These are phyloP conservation scores for Microascus cirrosus DNA, from an alignment of 2,329 filamentous ascomycete species.

Conservation along the genomic window DNA sequence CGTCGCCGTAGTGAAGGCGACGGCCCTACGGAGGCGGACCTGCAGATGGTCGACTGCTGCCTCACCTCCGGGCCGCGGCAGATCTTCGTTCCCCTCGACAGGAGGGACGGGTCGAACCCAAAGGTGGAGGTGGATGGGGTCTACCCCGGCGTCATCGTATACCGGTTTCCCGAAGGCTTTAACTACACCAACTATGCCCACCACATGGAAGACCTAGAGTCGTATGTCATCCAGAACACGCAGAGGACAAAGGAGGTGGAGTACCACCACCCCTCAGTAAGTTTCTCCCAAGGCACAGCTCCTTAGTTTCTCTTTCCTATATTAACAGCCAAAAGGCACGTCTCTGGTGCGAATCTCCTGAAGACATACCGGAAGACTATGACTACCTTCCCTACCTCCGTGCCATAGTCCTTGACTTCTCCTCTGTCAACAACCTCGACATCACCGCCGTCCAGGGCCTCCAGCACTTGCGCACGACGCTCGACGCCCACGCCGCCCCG, in stretches of 20 bases:
- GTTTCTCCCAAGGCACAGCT: neutral
- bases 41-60: neutral
- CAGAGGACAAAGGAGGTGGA: slow-evolving; percentile 24
- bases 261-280: slow-evolving; percentile 18
- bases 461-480: slow-evolving; percentile 40
- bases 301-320: neutral
- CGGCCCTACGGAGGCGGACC: neutral
- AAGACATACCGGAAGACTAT: neutral
- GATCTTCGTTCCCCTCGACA: slow-evolving; percentile 28
- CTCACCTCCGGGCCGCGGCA: slow-evolving; percentile 12
- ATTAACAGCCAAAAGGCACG: neutral
- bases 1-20: neutral
- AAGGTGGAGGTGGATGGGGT: slow-evolving; percentile 26
- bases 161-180: slow-evolving; percentile 38
- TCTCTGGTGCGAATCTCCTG: slow-evolving; percentile 3
- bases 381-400: neutral
- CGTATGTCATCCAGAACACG: slow-evolving; percentile 27
- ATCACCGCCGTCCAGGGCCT: slow-evolving; percentile 42
- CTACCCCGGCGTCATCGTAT: slow-evolving; percentile 38
- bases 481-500: slow-evolving; percentile 37
- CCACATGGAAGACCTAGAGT: slow-evolving; percentile 29
- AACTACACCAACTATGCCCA: slow-evolving; percentile 40
- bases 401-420: slow-evolving; percentile 45
- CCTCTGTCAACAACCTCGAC: slow-evolving; percentile 43
- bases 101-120: slow-evolving; percentile 32